These are phyloP conservation scores for Microcos paniculata DNA, from an alignment of 345 rosid genomes.

Conservation along the genomic window DNA sequence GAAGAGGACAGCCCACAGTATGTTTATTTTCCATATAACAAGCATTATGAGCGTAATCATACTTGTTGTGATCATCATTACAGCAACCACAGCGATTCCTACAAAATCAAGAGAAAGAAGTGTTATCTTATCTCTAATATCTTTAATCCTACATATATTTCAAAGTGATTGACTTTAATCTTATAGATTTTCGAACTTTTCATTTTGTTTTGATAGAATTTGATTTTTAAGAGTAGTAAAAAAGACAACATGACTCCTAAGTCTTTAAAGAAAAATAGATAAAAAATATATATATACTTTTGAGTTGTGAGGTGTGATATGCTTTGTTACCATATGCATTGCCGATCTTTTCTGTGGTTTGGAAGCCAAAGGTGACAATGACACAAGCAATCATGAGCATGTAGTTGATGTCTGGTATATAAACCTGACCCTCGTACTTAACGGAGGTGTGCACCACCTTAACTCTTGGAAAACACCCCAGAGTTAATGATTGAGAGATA, in stretches of 20 bases:
- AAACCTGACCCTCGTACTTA: conserved; percentile 76
- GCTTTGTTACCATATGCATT: conserved; percentile 84
- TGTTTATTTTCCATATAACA: conserved; percentile 50
- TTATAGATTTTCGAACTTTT: too few relatives aligned
- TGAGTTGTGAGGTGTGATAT: not conserved
- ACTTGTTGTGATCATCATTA: conserved; percentile 48
- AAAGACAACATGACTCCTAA: too few relatives aligned
- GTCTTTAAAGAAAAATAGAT: too few relatives aligned
- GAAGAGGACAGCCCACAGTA: conserved; percentile 36
- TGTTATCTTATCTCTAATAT: too few relatives aligned
- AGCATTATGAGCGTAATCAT: conserved; percentile 55
- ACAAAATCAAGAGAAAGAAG: not conserved
- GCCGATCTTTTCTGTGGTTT: conserved; percentile 60
- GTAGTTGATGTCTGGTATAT: conserved; percentile 83
- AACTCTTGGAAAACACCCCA: conserved; percentile 80
- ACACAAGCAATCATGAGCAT: conserved; percentile 71
- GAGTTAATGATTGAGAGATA: conserved; percentile 56
- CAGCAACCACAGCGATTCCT: conserved; percentile 64
- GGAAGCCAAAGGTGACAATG: conserved; percentile 45
- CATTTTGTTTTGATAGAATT: too few relatives aligned
- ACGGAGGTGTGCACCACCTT: conserved; percentile 76
- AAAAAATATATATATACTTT: too few relatives aligned
- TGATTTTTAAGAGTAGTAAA: too few relatives aligned
- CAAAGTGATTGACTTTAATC: too few relatives aligned
- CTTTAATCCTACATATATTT: not conserved